Base-by-base conservation (phyloP, 495 filamentous ascomycete species). In the Umbilicaria muhlenbergii region DNA sequence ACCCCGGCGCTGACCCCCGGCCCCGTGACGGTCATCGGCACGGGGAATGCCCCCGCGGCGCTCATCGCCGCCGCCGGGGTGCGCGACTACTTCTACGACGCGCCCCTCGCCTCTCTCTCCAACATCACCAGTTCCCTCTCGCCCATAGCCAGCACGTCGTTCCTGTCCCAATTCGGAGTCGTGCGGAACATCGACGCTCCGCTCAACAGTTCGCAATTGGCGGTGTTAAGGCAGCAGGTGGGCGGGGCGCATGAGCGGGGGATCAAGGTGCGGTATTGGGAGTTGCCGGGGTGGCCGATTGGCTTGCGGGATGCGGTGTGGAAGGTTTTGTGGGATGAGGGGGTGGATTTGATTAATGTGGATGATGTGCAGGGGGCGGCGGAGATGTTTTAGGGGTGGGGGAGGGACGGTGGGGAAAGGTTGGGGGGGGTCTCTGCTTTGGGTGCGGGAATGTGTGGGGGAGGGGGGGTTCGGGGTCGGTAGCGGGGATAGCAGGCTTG, bases 1-100 rank as follows among this genome's bases (percentile, higher is more conserved):
- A 64, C 62, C 28, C 48, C 32, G 14, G 31, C 36, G 11, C 41
- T 67, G 8, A 56, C 52, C 35, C 45, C 53, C 15, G 65, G 80
- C 3, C 75, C 78, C 5, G 56, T 94, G 14, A 92, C 84, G 3
- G 71, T 92, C 3, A 80, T 92, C 7, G 83, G 75, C 0, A 88
- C 86, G 0, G 86, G 86, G 13, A 78, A 80, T 46, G 77, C 83
- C 81, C 84, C 0, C 80, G 89, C 44, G 69, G 82, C 37, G 59
- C n/a, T 67, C 53, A 64, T 82, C 10, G 63, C 65, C 28, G 59
- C 66, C 18, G 56, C 71, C 31, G 41, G 56, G 5, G 54, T 68
- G 15, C 63, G 77, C 11, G 70, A 77, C 55, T 73, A 73, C 43
- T 81, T 80, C 62, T 80, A 67, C 53, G 78, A 81, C 47, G 76